Percentiles rank a stretch among this genome's conserved stretches.
These are phyloP conservation scores for Bacidia rubella DNA, from an alignment of 495 filamentous ascomycete species.

Conservation along the genomic window DNA sequence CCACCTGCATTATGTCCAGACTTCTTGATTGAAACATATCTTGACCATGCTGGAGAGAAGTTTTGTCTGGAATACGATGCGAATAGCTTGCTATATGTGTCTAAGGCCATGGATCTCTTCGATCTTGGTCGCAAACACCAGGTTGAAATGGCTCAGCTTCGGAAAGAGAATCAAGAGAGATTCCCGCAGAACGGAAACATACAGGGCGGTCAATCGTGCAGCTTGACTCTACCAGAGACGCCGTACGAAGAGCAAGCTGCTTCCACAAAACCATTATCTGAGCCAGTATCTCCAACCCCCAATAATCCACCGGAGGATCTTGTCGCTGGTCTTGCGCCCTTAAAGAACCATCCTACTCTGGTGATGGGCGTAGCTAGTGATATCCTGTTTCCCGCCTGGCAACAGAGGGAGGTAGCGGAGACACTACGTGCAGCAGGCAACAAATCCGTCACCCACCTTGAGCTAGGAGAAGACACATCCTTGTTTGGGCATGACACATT, in stretches of 20 bases:
- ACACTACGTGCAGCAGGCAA: constrained; percentile 68
- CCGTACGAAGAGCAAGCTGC: constrained; percentile 65
- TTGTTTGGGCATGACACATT: constrained; percentile 97
- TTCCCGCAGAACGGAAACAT: constrained; percentile 25
- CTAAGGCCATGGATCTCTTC: constrained; percentile 98
- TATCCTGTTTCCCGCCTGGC: constrained; percentile 96
- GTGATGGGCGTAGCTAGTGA: constrained; percentile 93
- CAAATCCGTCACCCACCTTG: constrained; percentile 64
- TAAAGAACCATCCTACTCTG: constrained; percentile 64
- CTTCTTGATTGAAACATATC: constrained; percentile 95
- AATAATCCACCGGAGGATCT: constrained; percentile 57
- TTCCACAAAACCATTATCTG: constrained; percentile 21
- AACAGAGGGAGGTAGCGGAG: constrained; percentile 88
- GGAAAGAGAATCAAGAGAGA: constrained; percentile 37
- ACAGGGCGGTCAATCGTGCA: constrained; percentile 44
- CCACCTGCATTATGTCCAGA: constrained; percentile 90
- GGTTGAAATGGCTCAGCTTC: constrained; percentile 30
- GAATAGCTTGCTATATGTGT: constrained; percentile 92
- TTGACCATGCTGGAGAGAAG: constrained; percentile 97
- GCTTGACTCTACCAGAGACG: constrained; percentile 65
- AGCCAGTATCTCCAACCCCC: constrained; percentile 17
- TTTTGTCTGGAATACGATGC: constrained; percentile 97
- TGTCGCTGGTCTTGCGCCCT: constrained; percentile 53
- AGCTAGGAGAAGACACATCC: constrained; percentile 82
- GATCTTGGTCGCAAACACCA: constrained; percentile 68